These are phyloP conservation scores for Tetracladium maxilliforme DNA, from an alignment of 2,329 filamentous ascomycete genomes.

Conservation along the genomic window DNA sequence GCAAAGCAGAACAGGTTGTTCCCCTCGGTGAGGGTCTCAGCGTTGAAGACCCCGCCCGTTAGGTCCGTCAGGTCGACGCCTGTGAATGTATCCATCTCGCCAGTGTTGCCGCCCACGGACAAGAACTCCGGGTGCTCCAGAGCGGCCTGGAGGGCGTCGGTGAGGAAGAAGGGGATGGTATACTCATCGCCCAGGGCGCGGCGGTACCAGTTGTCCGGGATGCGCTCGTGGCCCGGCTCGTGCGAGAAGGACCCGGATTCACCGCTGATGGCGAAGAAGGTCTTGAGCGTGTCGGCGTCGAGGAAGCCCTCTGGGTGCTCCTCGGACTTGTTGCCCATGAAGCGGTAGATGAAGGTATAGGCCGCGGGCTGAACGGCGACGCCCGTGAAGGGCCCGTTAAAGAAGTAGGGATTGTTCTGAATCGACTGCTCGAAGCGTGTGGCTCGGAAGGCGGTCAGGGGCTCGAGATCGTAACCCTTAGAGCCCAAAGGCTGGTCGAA, in stretches of 20 bases:
- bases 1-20: slow-evolving; percentile 23
- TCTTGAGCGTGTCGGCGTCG: slow-evolving; percentile 12
- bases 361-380: slow-evolving; percentile 11
- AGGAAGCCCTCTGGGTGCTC: slow-evolving; percentile 13
- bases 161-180: slow-evolving; percentile 14
- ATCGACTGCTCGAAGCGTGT: slow-evolving; percentile 12
- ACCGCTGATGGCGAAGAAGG: slow-evolving; percentile 24
- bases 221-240: slow-evolving; percentile 20
- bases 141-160: slow-evolving; percentile 22
- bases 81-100: slow-evolving; percentile 10
- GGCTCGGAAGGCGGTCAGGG: slow-evolving; percentile 6
- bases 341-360: slow-evolving; percentile 13
- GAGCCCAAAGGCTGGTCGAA: slow-evolving; percentile 7
- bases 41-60: slow-evolving; percentile 12
- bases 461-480: slow-evolving; percentile 6
- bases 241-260: slow-evolving; percentile 26
- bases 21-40: slow-evolving; percentile 8
- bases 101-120: slow-evolving; percentile 14
- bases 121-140: slow-evolving; percentile 20
- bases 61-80: slow-evolving; percentile 11
- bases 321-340: slow-evolving; percentile 15
- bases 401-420: slow-evolving; percentile 15
- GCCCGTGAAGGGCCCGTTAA: slow-evolving; percentile 12
- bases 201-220: slow-evolving; percentile 23
- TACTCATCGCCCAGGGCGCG: slow-evolving; percentile 13